These are phyloP conservation scores for Ilyonectria destructans DNA, from an alignment of 2,329 filamentous ascomycete species.

Conservation along the genomic window DNA sequence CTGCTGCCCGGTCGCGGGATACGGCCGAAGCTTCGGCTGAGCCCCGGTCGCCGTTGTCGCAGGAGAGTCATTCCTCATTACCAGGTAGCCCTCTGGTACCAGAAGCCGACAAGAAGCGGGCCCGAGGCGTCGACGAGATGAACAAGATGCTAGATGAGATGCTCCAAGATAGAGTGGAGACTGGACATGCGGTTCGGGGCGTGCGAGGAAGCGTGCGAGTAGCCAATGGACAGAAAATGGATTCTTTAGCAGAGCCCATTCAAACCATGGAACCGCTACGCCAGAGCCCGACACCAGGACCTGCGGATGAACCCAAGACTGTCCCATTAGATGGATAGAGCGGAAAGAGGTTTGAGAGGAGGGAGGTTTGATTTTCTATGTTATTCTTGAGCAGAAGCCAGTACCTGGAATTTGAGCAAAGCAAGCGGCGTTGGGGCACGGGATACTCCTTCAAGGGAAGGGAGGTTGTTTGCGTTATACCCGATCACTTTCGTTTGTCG, in stretches of 20 bases:
- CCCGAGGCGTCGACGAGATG: constrained; percentile 90
- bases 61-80: constrained; percentile 32
- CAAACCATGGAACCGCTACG: constrained; percentile 59
- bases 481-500: constrained; percentile 51
- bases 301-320: constrained; percentile 44
- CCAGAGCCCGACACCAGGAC: constrained; percentile 55
- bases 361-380: constrained; percentile 14
- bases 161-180: constrained; percentile 91
- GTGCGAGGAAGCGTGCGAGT: constrained; percentile 78
- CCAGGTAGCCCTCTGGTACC: constrained; percentile 33
- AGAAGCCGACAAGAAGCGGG: constrained; percentile 65
- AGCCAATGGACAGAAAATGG: constrained; percentile 62
- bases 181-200: constrained; percentile 79
- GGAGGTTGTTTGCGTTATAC: constrained; percentile 53
- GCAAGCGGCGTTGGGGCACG: constrained; percentile 38
- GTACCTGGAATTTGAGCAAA: constrained; percentile 28
- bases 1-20: constrained; percentile 88
- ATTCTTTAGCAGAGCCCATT: constrained; percentile 53
- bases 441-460: constrained; percentile 32
- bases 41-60: constrained; percentile 50
- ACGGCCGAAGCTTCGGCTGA: constrained; percentile 75
- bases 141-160: constrained; percentile 95
- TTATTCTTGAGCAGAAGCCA: constrained; percentile 24
- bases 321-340: constrained; percentile 36
- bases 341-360: background rate